phyloP scores from a whole-genome alignment of 768 basidiomycete species.

The Collybia mongolica region DNA sequence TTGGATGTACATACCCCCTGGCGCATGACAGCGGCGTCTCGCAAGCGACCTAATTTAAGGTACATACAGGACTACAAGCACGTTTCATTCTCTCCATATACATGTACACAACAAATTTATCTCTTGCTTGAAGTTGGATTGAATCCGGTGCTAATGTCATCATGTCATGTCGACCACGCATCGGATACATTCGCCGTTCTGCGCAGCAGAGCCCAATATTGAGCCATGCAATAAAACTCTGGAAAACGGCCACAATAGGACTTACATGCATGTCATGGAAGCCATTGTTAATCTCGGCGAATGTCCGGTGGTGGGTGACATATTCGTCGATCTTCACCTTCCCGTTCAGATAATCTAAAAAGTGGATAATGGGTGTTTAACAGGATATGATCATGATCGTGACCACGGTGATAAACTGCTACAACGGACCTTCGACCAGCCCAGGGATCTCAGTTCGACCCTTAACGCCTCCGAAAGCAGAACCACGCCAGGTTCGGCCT shows the following conservation, averaged over 20 bases:
- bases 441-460: conserved; percentile 94
- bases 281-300: conserved; percentile 79
- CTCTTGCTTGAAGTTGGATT: not conserved
- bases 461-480: conserved; percentile 97
- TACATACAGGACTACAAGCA: conserved; percentile 11
- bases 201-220: conserved; percentile 4
- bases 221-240: not conserved
- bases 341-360: conserved; percentile 74
- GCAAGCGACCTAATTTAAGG: conserved; percentile 2
- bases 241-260: conserved; percentile 11
- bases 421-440: conserved; percentile 75
- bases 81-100: not conserved
- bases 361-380: conserved; percentile 5
- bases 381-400: not conserved
- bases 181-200: conserved; percentile 89
- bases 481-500: conserved; percentile 91
- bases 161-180: conserved; percentile 90
- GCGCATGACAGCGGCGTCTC: not conserved
- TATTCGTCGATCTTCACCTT: conserved; percentile 93
- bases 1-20: conserved; percentile 1
- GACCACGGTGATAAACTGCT: not conserved
- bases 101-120: conserved; percentile 5
- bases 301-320: conserved; percentile 80
- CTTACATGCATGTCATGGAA: conserved; percentile 98
- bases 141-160: conserved; percentile 5